A percentile compares a stretch with the other conserved stretches of the same genome.
Evolutionary conservation across 2,329 filamentous ascomycete genomes (phyloP).

Genomic region (Sordariomycetes sp.): DNA sequence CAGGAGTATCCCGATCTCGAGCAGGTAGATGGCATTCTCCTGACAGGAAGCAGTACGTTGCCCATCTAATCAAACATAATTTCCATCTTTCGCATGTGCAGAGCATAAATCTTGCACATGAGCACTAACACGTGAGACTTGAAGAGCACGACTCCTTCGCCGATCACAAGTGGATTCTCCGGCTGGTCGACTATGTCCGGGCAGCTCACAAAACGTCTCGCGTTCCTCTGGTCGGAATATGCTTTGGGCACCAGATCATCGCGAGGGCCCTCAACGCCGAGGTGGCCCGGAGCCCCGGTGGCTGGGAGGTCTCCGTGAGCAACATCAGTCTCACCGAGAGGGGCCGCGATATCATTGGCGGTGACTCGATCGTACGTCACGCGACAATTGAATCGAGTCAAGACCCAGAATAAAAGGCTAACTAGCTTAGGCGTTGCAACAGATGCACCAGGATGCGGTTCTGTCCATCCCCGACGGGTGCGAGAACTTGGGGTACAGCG

Average conservation of each 20-base stretch:
- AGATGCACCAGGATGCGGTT: slow-evolving; percentile 37
- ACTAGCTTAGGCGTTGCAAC: slow-evolving; percentile 23
- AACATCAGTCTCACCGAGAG: slow-evolving; percentile 25
- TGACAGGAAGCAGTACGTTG: slow-evolving; percentile 20
- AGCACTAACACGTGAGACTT: slow-evolving; percentile 4
- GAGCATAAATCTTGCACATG: too few relatives aligned
- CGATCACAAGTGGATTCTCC: slow-evolving; percentile 31
- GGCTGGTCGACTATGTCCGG: slow-evolving; percentile 26
- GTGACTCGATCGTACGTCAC: slow-evolving; percentile 19
- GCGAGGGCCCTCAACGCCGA: slow-evolving; percentile 27
- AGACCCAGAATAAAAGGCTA: too few relatives aligned
- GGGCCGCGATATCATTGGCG: slow-evolving; percentile 26
- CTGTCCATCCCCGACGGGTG: slow-evolving; percentile 25
- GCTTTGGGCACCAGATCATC: slow-evolving; percentile 38
- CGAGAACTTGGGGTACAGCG: slow-evolving; percentile 27
- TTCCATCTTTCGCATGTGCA: too few relatives aligned
- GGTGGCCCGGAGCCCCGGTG: slow-evolving; percentile 24
- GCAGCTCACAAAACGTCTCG: slow-evolving; percentile 17
- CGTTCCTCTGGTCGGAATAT: slow-evolving; percentile 29
- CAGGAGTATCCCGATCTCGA: slow-evolving; percentile 15
- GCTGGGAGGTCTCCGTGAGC: slow-evolving; percentile 34
- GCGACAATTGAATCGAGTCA: too few relatives aligned
- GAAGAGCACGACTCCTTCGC: slow-evolving; percentile 28
- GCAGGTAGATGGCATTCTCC: slow-evolving; percentile 17
- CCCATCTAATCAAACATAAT: neutral